A percentile compares a stretch with the other conserved stretches of the same genome.
Evolutionary conservation across 495 filamentous ascomycete species (phyloP).

Genomic region (Daldinia concentrica): DNA sequence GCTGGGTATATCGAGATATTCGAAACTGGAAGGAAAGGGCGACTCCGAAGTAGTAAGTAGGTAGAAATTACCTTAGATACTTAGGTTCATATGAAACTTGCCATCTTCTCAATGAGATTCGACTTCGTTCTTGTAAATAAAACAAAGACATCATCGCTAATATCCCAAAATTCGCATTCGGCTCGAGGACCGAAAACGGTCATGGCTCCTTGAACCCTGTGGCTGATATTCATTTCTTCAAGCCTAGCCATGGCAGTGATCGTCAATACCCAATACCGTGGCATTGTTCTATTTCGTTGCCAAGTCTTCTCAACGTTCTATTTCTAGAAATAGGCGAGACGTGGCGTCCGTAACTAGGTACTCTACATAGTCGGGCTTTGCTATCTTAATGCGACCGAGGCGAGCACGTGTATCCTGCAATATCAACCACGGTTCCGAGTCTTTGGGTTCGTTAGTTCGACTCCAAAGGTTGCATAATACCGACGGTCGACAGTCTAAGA

Average conservation of each 20-base stretch:
- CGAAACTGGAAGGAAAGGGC: neutral
- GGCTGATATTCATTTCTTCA: neutral
- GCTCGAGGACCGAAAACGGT: conserved; percentile 9
- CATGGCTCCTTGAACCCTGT: neutral
- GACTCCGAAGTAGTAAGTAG: neutral
- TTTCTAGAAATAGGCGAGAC: neutral
- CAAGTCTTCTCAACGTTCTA: neutral
- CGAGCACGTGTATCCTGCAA: conserved; percentile 4
- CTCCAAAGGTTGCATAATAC: neutral
- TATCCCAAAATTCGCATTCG: neutral
- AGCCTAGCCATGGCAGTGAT: neutral
- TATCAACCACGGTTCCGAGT: conserved; percentile 3
- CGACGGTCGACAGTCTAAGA: neutral
- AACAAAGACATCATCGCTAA: neutral
- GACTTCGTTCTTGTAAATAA: neutral
- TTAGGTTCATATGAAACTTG: neutral
- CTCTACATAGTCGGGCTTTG: neutral
- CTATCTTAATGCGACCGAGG: neutral
- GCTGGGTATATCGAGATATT: neutral
- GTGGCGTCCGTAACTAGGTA: neutral
- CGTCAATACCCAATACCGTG: neutral
- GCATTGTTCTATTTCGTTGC: neutral
- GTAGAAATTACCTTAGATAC: neutral
- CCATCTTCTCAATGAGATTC: neutral
- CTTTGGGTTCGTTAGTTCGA: neutral